Evolutionary conservation across 2,329 filamentous ascomycete genomes (phyloP).

Genomic region (Alternaria sp.): DNA sequence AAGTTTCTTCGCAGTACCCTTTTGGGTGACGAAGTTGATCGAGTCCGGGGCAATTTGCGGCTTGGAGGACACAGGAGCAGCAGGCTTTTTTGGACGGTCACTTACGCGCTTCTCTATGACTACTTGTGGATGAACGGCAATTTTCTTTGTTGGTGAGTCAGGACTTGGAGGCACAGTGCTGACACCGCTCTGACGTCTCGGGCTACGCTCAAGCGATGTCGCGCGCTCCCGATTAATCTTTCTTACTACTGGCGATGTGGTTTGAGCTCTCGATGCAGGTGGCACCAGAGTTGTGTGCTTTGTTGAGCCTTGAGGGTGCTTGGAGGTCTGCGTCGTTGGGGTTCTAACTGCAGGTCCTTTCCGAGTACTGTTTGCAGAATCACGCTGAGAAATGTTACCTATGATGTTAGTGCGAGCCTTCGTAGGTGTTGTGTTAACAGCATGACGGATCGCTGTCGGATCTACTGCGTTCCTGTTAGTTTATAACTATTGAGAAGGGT

Average conservation of each 20-base stretch:
- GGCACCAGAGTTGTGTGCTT: neutral
- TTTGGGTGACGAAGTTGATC: neutral
- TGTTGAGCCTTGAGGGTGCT: neutral
- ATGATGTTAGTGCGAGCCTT: neutral
- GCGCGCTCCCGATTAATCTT: conserved; percentile 6
- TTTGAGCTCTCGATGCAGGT: neutral
- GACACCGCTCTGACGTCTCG: conserved; percentile 14
- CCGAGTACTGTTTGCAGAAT: neutral
- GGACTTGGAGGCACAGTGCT: conserved; percentile 12
- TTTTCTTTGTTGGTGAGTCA: neutral
- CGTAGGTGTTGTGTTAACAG: conserved; percentile 23
- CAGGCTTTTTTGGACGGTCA: neutral
- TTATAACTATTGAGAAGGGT: neutral
- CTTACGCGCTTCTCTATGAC: neutral
- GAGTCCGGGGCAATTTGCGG: neutral
- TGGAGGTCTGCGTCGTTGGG: neutral
- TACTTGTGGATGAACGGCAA: neutral
- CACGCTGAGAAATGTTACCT: neutral
- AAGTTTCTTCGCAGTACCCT: neutral
- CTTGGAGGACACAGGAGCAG: neutral
- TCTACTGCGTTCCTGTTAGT: conserved; percentile 3
- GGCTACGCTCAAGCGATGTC: conserved; percentile 7
- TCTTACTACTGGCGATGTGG: conserved; percentile 6
- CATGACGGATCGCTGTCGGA: conserved; percentile 12
- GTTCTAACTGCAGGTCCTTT: neutral